These are phyloP conservation scores for Pythium graminicola DNA, from an alignment of 352 stramenopile species.

Conservation along the genomic window DNA sequence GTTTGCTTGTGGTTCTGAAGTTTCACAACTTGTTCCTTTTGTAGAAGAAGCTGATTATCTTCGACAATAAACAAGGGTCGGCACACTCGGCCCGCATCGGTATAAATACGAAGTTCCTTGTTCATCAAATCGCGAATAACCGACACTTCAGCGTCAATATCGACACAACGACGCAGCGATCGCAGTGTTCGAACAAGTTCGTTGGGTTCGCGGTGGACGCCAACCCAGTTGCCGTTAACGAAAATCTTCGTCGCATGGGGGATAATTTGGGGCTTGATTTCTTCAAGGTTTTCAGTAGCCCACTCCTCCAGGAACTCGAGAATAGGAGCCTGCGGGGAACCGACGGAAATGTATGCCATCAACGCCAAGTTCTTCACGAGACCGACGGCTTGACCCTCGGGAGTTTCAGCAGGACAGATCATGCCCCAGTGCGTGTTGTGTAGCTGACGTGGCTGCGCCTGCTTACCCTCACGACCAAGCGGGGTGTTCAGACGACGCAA, in stretches of 20 bases:
- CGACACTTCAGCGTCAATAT: conserved; percentile 98
- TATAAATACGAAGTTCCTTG: conserved; percentile 99
- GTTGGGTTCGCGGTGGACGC: conserved; percentile 97
- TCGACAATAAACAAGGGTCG: conserved; percentile 99
- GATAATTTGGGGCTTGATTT: conserved; percentile 97
- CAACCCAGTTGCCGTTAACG: conserved; percentile 99
- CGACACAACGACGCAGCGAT: conserved; percentile 92
- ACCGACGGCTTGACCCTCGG: conserved; percentile 93
- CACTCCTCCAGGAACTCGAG: conserved; percentile 99
- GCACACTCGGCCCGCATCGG: conserved; percentile 98
- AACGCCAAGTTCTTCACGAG: conserved; percentile 98
- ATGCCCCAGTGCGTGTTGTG: conserved; percentile 99
- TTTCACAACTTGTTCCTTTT: conserved; percentile 97
- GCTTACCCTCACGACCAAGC: conserved; percentile 98
- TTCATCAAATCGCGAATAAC: conserved; percentile 98
- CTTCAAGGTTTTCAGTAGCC: conserved; percentile 96
- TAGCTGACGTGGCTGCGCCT: conserved; percentile 98
- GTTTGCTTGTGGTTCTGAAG: conserved; percentile 89
- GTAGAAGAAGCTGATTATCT: conserved; percentile 92
- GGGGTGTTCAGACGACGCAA: conserved; percentile 98
- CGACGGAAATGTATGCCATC: conserved; percentile 98
- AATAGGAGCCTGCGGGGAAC: conserved; percentile 91
- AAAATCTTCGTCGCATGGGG: conserved; percentile 99
- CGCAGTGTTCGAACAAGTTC: conserved; percentile 94
- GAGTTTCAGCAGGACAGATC: conserved; percentile 97